A percentile compares a stretch with the other conserved stretches of the same genome.
Evolutionary conservation across 768 basidiomycete genomes (phyloP).

Genomic region (Chalciporus chontae): DNA sequence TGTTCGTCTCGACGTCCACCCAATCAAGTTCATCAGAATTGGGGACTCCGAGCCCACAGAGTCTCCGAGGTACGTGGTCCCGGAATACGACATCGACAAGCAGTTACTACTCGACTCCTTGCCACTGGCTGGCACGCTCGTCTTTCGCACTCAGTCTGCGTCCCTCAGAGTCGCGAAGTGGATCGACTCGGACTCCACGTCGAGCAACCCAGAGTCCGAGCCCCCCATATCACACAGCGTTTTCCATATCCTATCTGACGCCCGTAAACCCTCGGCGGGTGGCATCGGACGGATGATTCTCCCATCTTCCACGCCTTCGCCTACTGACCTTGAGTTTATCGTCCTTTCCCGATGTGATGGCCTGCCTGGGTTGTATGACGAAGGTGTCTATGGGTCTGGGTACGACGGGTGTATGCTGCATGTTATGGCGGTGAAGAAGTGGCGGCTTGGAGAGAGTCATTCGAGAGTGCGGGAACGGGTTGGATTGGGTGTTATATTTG

Average conservation of each 20-base stretch:
- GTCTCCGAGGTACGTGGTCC: constrained; percentile 2
- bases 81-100: not conserved
- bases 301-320: constrained; percentile 8
- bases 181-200: not conserved
- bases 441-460: not conserved
- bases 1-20: constrained; percentile 10
- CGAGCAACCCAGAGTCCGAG: not conserved
- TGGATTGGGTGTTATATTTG: constrained; percentile 17
- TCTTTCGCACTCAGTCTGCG: constrained; percentile 20
- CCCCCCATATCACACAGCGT: constrained; percentile 3
- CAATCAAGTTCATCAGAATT: not conserved
- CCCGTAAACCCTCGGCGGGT: not conserved
- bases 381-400: constrained; percentile 5
- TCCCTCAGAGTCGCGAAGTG: constrained; percentile 6
- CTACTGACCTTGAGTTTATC: constrained; percentile 13
- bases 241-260: constrained; percentile 9
- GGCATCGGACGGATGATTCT: constrained; percentile 17
- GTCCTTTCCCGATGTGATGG: constrained; percentile 15
- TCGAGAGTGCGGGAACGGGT: constrained; percentile 15
- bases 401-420: constrained; percentile 17
- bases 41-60: not conserved
- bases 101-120: not conserved
- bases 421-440: constrained; percentile 18
- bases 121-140: constrained; percentile 18
- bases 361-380: constrained; percentile 7